Evolutionary conservation across 352 stramenopile species (phyloP), one percentile per base, ranked within the genome.

Genomic region (Pythium biforme): DNA sequence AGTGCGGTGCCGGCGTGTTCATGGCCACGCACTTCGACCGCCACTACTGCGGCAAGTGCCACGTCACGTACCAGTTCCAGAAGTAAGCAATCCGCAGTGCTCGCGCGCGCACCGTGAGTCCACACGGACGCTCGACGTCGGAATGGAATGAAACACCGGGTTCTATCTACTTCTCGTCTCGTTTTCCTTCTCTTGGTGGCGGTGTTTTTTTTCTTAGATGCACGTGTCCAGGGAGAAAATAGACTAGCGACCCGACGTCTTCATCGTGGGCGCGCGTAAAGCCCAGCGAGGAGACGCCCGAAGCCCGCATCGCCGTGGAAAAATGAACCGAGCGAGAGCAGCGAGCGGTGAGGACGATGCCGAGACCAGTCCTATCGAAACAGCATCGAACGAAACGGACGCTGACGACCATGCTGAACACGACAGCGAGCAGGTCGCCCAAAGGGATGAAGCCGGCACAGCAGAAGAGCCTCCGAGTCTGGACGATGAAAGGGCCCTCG

Each of bases 1-100:
- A 87, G 34, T 99, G 97, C 74, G 97, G 97, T 78, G 97, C 97
- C 72, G 97, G 97, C 71, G 96, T 98, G 63, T 99, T 99, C 92
- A 99, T 99, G 97, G 97, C 97, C 69, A 97, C 97, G 55, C 97
- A 99, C 88, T 94, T 98, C 59, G 96, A 99, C 89, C 95, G 97
- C 66, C 98, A 99, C 87, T 99, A 99, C 90, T 99, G 97, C 79
- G 97, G 97, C 81, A 99, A 99, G 87, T 99, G 94, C 82, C 89
- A 96, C 81, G 95, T 97, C 73, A 99, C 96, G 27, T 99, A 98
- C 89, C 79, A 94, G 74, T 94, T 94, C 81, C 83, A 92, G 80
- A 70, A 70, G 49, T 70, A 70, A 66, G 51, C 40, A 22, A n/a
- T n/a, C n/a, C n/a, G 12, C 49, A 29, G 19, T n/a, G n/a, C 12